phyloP scores from a whole-genome alignment of 169 alveolate genomes.

The Babesia gibsoni region DNA sequence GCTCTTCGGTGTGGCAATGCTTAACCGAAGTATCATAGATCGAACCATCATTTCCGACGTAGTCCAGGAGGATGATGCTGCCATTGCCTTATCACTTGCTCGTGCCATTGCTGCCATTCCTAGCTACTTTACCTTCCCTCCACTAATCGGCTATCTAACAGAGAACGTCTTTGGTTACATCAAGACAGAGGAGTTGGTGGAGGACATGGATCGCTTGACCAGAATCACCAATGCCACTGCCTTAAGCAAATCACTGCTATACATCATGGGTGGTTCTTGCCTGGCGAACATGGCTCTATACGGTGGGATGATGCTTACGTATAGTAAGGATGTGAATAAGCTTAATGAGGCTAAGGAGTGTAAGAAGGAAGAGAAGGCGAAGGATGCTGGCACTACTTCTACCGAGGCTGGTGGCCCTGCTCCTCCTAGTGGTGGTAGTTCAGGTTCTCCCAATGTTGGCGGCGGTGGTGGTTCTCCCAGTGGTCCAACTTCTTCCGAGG shows the following conservation, averaged over 20 bases:
- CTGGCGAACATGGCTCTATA: neutral
- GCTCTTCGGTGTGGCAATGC: constrained; percentile 80
- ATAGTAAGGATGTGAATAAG: constrained; percentile 14
- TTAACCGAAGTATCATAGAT: constrained; percentile 88
- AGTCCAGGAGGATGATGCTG: constrained; percentile 84
- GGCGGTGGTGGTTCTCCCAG: no score
- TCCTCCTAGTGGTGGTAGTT: no score
- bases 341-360: no score
- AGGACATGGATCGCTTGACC: neutral
- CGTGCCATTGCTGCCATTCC: constrained; percentile 85
- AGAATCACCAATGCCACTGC: constrained; percentile 9
- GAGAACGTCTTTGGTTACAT: constrained; percentile 79
- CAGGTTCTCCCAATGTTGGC: no score
- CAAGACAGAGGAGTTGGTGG: neutral
- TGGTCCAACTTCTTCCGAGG: no score
- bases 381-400: no score
- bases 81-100: constrained; percentile 79
- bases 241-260: constrained; percentile 13
- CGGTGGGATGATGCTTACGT: constrained; percentile 8
- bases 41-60: constrained; percentile 87
- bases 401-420: no score
- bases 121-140: constrained; percentile 84
- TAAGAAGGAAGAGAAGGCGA: no score
- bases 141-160: constrained; percentile 83
- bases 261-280: neutral